These are phyloP conservation scores for Gyrodon lividus DNA, from an alignment of 768 basidiomycete species.

Conservation along the genomic window DNA sequence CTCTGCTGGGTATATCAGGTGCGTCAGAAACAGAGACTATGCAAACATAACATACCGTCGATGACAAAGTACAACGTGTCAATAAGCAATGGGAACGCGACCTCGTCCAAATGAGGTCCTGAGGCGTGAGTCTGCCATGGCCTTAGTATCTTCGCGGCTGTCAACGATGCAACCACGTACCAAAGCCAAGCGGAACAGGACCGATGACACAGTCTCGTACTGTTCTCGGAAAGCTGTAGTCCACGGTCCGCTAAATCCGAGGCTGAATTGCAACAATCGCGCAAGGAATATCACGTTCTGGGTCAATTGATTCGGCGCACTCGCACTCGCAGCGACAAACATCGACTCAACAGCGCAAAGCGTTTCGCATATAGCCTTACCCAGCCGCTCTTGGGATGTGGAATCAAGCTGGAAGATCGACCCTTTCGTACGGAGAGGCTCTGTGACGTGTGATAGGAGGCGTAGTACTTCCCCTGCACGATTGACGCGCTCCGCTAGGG, in stretches of 20 bases:
- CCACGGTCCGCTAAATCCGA: slow-evolving; percentile 65
- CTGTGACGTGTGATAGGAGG: slow-evolving; percentile 64
- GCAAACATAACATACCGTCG: slow-evolving; percentile 52
- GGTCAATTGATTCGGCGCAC: slow-evolving; percentile 29
- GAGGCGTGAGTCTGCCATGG: slow-evolving; percentile 50
- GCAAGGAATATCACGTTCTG: slow-evolving; percentile 55
- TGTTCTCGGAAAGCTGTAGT: slow-evolving; percentile 47
- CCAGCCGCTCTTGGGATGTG: slow-evolving; percentile 52
- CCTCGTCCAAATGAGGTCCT: slow-evolving; percentile 51
- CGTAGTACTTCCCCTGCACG: slow-evolving; percentile 68
- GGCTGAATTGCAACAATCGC: slow-evolving; percentile 69
- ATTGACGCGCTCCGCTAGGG: slow-evolving; percentile 42
- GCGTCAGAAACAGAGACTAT: neutral
- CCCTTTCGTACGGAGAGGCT: slow-evolving; percentile 54
- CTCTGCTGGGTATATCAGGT: slow-evolving; percentile 42
- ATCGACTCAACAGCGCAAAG: slow-evolving; percentile 41
- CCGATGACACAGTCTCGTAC: slow-evolving; percentile 39
- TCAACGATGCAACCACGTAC: slow-evolving; percentile 38
- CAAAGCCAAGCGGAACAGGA: slow-evolving; percentile 49
- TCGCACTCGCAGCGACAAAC: slow-evolving; percentile 26
- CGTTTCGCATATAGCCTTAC: slow-evolving; percentile 47
- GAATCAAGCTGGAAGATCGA: slow-evolving; percentile 51
- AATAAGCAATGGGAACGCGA: slow-evolving; percentile 62
- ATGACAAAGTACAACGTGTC: slow-evolving; percentile 74
- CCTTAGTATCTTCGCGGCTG: neutral